A percentile compares a stretch with the other conserved stretches of the same genome.
Conservation (phyloP, 129 eudicot genomes). For the Logfia minima region DNA sequence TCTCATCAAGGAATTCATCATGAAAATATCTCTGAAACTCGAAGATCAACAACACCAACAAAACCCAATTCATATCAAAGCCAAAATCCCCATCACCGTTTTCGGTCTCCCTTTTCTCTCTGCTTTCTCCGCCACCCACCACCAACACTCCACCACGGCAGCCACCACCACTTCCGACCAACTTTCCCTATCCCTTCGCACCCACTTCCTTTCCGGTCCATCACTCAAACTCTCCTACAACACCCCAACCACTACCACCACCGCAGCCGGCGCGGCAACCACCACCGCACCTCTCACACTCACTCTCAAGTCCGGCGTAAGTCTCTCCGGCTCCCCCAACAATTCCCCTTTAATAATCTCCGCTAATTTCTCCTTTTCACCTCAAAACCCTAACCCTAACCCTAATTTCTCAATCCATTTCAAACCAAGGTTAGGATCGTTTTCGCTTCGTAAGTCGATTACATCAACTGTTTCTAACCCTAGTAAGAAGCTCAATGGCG, state of each 20-base stretch:
- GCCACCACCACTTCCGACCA: slow-evolving; percentile 24
- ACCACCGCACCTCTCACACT: slow-evolving; percentile 48
- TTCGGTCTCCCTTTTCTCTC: slow-evolving; percentile 83
- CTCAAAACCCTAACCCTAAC: slow-evolving; percentile 47
- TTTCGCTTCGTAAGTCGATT: slow-evolving; percentile 64
- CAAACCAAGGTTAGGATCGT: slow-evolving; percentile 75
- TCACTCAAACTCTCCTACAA: slow-evolving; percentile 77
- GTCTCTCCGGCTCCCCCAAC: slow-evolving; percentile 72
- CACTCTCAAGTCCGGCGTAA: slow-evolving; percentile 70
- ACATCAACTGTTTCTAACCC: slow-evolving; percentile 29
- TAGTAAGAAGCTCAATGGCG: slow-evolving; percentile 27
- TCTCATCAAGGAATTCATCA: slow-evolving; percentile 2
- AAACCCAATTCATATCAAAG: slow-evolving; percentile 61
- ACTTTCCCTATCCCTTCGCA: slow-evolving; percentile 75
- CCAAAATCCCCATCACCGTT: slow-evolving; percentile 78
- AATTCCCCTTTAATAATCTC: slow-evolving; percentile 75
- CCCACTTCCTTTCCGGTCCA: slow-evolving; percentile 79
- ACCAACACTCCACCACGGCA: slow-evolving; percentile 43
- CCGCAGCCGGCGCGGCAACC: slow-evolving; percentile 22
- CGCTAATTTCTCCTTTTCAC: slow-evolving; percentile 67
- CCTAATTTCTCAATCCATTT: slow-evolving; percentile 70
- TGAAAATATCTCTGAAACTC: slow-evolving; percentile 73
- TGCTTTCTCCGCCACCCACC: slow-evolving; percentile 72
- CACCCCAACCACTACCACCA: slow-evolving; percentile 42
- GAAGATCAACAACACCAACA: slow-evolving; percentile 40